Conservation (phyloP, 2,329 filamentous ascomycete species). For the Stachybotrys chartarum region DNA sequence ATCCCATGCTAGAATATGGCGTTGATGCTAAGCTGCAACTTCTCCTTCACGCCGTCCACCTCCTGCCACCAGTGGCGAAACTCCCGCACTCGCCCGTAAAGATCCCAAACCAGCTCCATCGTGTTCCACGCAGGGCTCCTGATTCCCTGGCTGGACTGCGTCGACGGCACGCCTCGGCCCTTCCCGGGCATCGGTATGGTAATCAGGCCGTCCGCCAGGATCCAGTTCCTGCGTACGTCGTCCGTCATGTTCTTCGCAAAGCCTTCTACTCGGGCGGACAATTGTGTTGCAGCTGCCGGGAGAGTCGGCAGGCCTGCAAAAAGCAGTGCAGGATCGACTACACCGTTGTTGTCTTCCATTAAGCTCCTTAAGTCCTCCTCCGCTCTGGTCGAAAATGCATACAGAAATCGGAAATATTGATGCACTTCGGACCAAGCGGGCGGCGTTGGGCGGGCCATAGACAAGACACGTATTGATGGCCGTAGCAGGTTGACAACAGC, state of each 20-base stretch:
- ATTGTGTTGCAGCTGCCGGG: neutral
- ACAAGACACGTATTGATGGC: slow-evolving; percentile 16
- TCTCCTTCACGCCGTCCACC: slow-evolving; percentile 6
- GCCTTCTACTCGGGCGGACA: slow-evolving; percentile 18
- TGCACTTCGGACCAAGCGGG: slow-evolving; percentile 1
- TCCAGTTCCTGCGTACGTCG: slow-evolving; percentile 40
- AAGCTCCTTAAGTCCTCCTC: slow-evolving; percentile 11
- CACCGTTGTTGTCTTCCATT: slow-evolving; percentile 8
- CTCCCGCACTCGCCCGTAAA: slow-evolving; percentile 20
- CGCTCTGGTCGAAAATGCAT: slow-evolving; percentile 9
- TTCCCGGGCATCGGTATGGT: slow-evolving; percentile 30
- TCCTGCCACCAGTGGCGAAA: slow-evolving; percentile 27
- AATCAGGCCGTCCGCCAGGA: slow-evolving; percentile 21
- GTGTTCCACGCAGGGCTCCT: slow-evolving; percentile 21
- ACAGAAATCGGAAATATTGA: slow-evolving; percentile 8
- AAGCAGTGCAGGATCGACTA: slow-evolving; percentile 11
- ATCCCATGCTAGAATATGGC: slow-evolving; percentile 11
- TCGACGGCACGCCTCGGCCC: slow-evolving; percentile 17
- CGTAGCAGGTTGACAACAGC: slow-evolving; percentile 21
- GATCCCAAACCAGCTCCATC: slow-evolving; percentile 18
- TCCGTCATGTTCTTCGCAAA: slow-evolving; percentile 36
- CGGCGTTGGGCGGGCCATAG: neutral
- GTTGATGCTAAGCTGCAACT: neutral
- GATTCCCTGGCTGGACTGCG: slow-evolving; percentile 28
- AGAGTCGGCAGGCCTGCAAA: slow-evolving; percentile 5